Conservation (phyloP, 2,329 filamentous ascomycete genomes). For the Diplodia mutila region DNA sequence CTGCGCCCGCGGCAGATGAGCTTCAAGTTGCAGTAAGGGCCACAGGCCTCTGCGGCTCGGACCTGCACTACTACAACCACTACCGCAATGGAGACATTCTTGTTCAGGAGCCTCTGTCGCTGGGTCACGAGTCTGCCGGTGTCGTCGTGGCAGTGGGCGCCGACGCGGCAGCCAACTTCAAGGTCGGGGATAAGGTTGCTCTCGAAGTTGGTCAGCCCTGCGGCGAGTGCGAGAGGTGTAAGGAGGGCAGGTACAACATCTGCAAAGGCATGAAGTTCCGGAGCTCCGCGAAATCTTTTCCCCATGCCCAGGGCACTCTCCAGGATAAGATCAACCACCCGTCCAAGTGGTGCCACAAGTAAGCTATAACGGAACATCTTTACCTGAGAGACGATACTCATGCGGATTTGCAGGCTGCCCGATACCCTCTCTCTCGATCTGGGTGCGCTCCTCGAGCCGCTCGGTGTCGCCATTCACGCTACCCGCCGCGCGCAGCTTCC, state of each 20-base stretch:
- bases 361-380: constrained; percentile 17
- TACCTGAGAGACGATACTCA: not conserved
- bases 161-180: constrained; percentile 66
- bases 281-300: constrained; percentile 63
- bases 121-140: constrained; percentile 78
- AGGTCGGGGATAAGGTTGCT: constrained; percentile 81
- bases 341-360: constrained; percentile 61
- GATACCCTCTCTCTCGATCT: constrained; percentile 57
- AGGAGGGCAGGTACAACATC: constrained; percentile 64
- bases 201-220: constrained; percentile 90
- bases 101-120: constrained; percentile 78
- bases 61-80: constrained; percentile 84
- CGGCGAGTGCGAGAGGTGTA: constrained; percentile 62
- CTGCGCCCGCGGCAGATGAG: constrained; percentile 55
- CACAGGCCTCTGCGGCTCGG: constrained; percentile 72
- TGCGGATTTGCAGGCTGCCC: constrained; percentile 47
- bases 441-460: constrained; percentile 63
- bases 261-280: constrained; percentile 63
- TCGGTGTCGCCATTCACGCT: constrained; percentile 65
- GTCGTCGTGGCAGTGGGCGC: constrained; percentile 73
- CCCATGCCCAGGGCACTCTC: constrained; percentile 66
- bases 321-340: constrained; percentile 66
- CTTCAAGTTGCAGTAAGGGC: constrained; percentile 67
- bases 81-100: constrained; percentile 86
- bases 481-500: constrained; percentile 57